phyloP scores from a whole-genome alignment of 352 stramenopile genomes.

The Phytopythium litorale region DNA sequence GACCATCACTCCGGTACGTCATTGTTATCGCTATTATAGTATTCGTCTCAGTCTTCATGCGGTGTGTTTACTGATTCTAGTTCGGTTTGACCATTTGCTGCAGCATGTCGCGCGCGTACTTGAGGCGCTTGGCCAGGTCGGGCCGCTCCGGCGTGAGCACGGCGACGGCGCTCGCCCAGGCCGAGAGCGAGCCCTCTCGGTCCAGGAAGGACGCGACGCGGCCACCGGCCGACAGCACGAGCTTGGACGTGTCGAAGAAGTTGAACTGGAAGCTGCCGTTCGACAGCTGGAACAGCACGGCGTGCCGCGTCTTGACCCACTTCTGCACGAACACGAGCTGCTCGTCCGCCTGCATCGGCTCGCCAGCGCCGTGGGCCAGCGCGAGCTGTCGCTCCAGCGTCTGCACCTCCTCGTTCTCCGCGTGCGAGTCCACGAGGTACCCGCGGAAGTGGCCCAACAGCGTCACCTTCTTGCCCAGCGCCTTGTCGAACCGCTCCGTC shows the following conservation, averaged over 20 bases:
- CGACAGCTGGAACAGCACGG: slow-evolving; percentile 96
- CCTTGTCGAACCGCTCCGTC: slow-evolving; percentile 71
- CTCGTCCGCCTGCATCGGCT: slow-evolving; percentile 16
- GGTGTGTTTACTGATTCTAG: not conserved
- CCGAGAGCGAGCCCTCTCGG: slow-evolving; percentile 62
- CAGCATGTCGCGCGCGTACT: slow-evolving; percentile 97
- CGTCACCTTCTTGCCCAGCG: slow-evolving; percentile 97
- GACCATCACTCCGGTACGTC: not conserved
- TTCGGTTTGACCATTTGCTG: slow-evolving; percentile 82
- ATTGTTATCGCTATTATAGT: slow-evolving; percentile 1
- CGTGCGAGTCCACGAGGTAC: slow-evolving; percentile 91
- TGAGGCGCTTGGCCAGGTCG: slow-evolving; percentile 72
- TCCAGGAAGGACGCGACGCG: slow-evolving; percentile 89
- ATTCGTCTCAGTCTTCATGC: not conserved
- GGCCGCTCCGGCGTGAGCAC: slow-evolving; percentile 59
- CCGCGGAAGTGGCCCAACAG: slow-evolving; percentile 97
- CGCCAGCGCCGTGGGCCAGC: slow-evolving; percentile 17
- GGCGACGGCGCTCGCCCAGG: slow-evolving; percentile 43
- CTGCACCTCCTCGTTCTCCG: slow-evolving; percentile 45
- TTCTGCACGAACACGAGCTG: slow-evolving; percentile 96
- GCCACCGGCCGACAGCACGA: slow-evolving; percentile 91
- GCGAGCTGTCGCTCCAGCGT: slow-evolving; percentile 39
- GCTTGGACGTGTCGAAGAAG: slow-evolving; percentile 97
- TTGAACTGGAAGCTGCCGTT: slow-evolving; percentile 95
- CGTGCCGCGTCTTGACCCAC: slow-evolving; percentile 97